Base-by-base conservation (phyloP, 345 rosid genomes). In the Gossypium ekmanianum region DNA sequence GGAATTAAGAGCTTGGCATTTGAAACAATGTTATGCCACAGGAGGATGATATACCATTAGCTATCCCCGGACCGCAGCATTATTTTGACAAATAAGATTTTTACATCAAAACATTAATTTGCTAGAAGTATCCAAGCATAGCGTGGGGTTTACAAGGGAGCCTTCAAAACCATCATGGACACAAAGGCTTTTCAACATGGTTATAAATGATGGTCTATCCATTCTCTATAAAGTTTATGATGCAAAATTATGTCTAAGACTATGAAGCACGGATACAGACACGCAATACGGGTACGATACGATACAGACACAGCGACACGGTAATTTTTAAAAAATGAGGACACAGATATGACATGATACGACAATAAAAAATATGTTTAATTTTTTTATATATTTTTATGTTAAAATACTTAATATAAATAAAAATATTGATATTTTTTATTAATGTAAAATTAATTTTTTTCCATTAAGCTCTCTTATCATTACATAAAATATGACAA, bases 151-250 rank as follows among this genome's bases (percentile, higher is more conserved):
- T 13, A 7, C 64, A 56, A 56, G 5, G 17, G 48, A 71, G 13
- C 50, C 74, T 73, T 58, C 76, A 44, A 43, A 45, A 59, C 45
- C 68, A 73, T 45, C 16, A 17, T 9, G 57, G 41, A 24, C 26
- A 41, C 29, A 34, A 39, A 18, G 12, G 50, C 57, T 34, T 39
- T 18, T 72, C 22, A 58, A 43, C 55, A 72, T 8, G 16, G 27
- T 56, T 56, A 29, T 44, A n/a, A 6, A 34, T 34, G 43, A 41
- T 44, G 13, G 44, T 24, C 57, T 34, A 14, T 22, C 54, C 34
- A 47, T 74, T 45, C 47, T 74, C 2, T 3, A 34, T 62, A 74
- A 61, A 48, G 50, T 9, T n/a, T 12, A 16, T 17, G 50, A 17
- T 45, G 48, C 58, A 61, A 61, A 61, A 61, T 47, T 61, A 45